Percentiles rank a stretch among this genome's conserved stretches.
These are phyloP conservation scores for Boletus smithii DNA, from an alignment of 1,284 basidiomycete species.

Conservation along the genomic window DNA sequence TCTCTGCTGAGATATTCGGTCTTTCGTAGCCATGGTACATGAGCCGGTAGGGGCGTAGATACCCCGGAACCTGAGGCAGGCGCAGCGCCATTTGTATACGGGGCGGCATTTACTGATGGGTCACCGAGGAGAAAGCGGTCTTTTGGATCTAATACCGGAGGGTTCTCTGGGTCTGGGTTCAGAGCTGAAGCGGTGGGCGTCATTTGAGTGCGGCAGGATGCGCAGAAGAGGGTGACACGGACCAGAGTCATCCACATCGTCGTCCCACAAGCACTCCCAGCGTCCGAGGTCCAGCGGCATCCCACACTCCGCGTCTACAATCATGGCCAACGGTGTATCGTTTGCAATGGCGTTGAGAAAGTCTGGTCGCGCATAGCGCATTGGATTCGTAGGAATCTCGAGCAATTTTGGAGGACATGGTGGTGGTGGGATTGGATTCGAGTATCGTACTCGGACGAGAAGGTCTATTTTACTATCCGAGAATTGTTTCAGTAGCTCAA, in stretches of 20 bases:
- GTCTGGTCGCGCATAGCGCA: slow-evolving; percentile 80
- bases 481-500: neutral
- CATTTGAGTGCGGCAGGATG: slow-evolving; percentile 3
- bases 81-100: slow-evolving; percentile 44
- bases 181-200: slow-evolving; percentile 42
- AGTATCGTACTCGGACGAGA: slow-evolving; percentile 86
- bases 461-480: slow-evolving; percentile 72
- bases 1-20: slow-evolving; percentile 83
- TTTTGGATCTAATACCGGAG: slow-evolving; percentile 65
- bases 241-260: slow-evolving; percentile 69
- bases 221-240: slow-evolving; percentile 22
- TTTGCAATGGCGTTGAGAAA: slow-evolving; percentile 79
- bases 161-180: slow-evolving; percentile 61
- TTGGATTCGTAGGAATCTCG: slow-evolving; percentile 81
- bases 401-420: slow-evolving; percentile 94
- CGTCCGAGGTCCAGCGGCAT: slow-evolving; percentile 88
- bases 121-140: slow-evolving; percentile 70
- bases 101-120: slow-evolving; percentile 43
- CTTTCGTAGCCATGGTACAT: slow-evolving; percentile 87
- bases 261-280: slow-evolving; percentile 82
- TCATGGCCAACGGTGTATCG: slow-evolving; percentile 83
- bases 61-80: slow-evolving; percentile 34
- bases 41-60: slow-evolving; percentile 46
- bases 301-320: slow-evolving; percentile 90
- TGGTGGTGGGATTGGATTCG: slow-evolving; percentile 88